Base-by-base conservation (phyloP, 2,329 filamentous ascomycete genomes). In the Metarhizium sp. region DNA sequence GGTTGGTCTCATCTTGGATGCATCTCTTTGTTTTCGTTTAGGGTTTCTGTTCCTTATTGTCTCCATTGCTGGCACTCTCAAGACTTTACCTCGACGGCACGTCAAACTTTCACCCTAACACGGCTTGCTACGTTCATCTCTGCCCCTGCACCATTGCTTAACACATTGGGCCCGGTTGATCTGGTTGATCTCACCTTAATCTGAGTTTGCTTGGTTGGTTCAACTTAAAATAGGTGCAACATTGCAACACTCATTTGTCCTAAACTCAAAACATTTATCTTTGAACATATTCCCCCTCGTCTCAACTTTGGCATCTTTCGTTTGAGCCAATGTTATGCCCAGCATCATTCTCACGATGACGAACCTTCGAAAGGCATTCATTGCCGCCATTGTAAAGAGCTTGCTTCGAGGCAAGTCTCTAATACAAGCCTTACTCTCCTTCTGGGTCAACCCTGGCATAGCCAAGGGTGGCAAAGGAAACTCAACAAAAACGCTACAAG, bases 371-470 rank as follows among this genome's bases (percentile, higher is more conserved):
- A 78, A 77, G 68, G 74, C 75, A 50, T 70, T 85, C 63, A 62
- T 80, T 58, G 73, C 78, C 60, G 80, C 79, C 57, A 69, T 79
- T 54, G 63, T 84, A 66, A 82, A 77, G 71, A 81, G 79, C 62
- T 73, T 85, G 55, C 70, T 82, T 51, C 75, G 77, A 52, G 82
- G 82, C 61, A 84, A 79, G 70, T 81, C 80, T 51, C 70, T 85
- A 58, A 67, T 85, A 57, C 76, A 81, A 63, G 78, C 80, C 52
- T 70, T 85, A 34, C 67, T 85, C 57, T 71, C 78, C 57, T 78
- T 78, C 64, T 82, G 79, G 78, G 68, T 76, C 47, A 72, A 67
- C 56, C 74, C 79, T 34, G 61, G 71, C 49, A 60, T 65, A 49
- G 57, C 71, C 54, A 70, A 69, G 47, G 61, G 58, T 50, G 53